A percentile compares a stretch with the other conserved stretches of the same genome.
phyloP scores from a whole-genome alignment of 2,329 filamentous ascomycete species.

The Coniochaeta sp. region DNA sequence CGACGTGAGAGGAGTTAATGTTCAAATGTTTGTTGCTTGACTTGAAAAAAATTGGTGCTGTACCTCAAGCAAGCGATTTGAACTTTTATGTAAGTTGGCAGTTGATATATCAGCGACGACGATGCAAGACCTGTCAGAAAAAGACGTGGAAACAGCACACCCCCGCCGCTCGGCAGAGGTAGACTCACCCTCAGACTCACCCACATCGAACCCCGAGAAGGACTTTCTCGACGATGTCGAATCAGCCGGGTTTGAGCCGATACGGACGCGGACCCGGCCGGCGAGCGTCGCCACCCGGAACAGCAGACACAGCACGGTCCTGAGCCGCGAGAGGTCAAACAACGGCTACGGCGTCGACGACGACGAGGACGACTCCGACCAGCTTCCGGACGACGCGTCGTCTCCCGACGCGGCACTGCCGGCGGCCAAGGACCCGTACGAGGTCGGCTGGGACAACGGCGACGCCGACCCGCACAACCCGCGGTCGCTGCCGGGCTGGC shows the following conservation, averaged over 20 bases:
- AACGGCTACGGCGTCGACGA: conserved; percentile 36
- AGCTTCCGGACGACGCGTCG: conserved; percentile 1
- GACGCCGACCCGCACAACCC: conserved; percentile 70
- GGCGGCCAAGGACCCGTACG: conserved; percentile 41
- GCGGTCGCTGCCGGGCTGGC: conserved; percentile 54
- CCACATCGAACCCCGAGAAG: background rate
- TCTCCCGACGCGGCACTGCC: background rate
- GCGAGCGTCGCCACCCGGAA: background rate
- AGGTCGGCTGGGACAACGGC: conserved; percentile 64
- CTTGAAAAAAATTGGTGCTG: background rate
- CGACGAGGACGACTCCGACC: conserved; percentile 6
- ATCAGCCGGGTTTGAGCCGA: conserved; percentile 14
- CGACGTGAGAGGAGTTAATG: background rate
- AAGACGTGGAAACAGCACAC: background rate
- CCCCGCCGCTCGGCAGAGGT: background rate
- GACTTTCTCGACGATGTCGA: background rate
- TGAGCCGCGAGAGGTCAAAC: conserved; percentile 28
- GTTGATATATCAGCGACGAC: background rate
- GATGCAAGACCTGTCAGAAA: background rate
- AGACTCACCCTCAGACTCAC: background rate
- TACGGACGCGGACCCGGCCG: conserved; percentile 14
- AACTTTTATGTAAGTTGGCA: background rate
- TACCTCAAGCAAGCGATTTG: background rate
- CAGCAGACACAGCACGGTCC: conserved; percentile 10
- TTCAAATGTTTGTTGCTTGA: background rate